phyloP scores from a whole-genome alignment of 495 filamentous ascomycete species.

The Amniculicola lignicola region DNA sequence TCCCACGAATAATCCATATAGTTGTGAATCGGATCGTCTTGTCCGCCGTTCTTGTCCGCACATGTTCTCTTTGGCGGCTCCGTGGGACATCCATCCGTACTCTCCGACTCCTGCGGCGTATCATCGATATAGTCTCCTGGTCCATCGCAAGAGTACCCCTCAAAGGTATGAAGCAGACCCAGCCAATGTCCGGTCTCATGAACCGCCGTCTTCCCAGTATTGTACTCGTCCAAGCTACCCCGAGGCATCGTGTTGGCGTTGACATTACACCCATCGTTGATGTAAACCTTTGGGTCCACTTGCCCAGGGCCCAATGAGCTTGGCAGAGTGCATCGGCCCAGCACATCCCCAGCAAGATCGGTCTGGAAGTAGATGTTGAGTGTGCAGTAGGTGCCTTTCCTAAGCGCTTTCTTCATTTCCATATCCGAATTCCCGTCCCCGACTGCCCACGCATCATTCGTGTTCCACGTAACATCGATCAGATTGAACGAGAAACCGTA shows the following conservation, averaged over 20 bases:
- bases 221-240: constrained; percentile 51
- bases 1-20: constrained; percentile 65
- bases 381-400: constrained; percentile 56
- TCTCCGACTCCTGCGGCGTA: constrained; percentile 53
- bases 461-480: constrained; percentile 51
- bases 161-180: constrained; percentile 63
- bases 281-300: constrained; percentile 42
- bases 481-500: constrained; percentile 55
- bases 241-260: constrained; percentile 54
- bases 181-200: constrained; percentile 70
- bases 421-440: constrained; percentile 42
- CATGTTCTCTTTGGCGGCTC: constrained; percentile 52
- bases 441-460: constrained; percentile 56
- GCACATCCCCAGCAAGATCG: constrained; percentile 46
- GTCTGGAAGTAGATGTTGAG: constrained; percentile 66
- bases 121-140: constrained; percentile 57
- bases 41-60: constrained; percentile 43
- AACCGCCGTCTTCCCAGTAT: constrained; percentile 57
- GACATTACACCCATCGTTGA: constrained; percentile 59
- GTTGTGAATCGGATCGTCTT: constrained; percentile 55
- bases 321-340: constrained; percentile 57
- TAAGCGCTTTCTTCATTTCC: constrained; percentile 58
- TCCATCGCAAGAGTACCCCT: constrained; percentile 55
- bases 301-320: constrained; percentile 29
- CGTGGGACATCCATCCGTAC: constrained; percentile 58